Evolutionary conservation across 306 rosid genomes (phyloP).

Genomic region (Arachis stenosperma): DNA sequence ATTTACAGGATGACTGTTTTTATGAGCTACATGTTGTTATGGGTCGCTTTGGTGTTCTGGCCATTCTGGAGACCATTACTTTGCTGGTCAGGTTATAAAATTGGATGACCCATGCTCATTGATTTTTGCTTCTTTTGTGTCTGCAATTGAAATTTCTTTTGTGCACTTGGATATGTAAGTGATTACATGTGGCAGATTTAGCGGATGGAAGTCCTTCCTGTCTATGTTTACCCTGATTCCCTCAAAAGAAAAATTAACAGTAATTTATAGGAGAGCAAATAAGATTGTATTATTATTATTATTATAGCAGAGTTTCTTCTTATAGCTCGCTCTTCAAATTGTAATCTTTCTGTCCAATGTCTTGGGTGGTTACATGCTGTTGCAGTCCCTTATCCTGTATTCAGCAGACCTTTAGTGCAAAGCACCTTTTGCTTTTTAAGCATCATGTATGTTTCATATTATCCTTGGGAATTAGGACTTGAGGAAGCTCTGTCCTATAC

Average conservation of each 20-base stretch:
- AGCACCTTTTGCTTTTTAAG: slow-evolving; percentile 28
- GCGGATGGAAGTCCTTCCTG: slow-evolving; percentile 18
- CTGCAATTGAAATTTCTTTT: slow-evolving; percentile 18
- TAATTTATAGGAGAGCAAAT: background rate
- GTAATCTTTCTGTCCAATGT: slow-evolving; percentile 30
- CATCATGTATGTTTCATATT: slow-evolving; percentile 16
- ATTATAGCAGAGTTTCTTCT: slow-evolving; percentile 7
- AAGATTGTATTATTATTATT: slow-evolving; percentile 4
- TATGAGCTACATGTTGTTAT: slow-evolving; percentile 23
- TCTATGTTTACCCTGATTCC: background rate
- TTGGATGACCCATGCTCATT: slow-evolving; percentile 16
- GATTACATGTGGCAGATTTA: slow-evolving; percentile 28
- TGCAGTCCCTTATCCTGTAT: slow-evolving; percentile 17
- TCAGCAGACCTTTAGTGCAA: slow-evolving; percentile 29
- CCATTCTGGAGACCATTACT: slow-evolving; percentile 26
- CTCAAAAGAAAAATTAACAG: slow-evolving; percentile 5
- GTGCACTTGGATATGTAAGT: slow-evolving; percentile 9
- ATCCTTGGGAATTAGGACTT: slow-evolving; percentile 30
- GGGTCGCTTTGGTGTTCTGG: slow-evolving; percentile 25
- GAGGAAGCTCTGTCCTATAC: slow-evolving; percentile 29
- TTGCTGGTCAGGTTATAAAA: slow-evolving; percentile 26
- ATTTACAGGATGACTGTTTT: slow-evolving; percentile 9
- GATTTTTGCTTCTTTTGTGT: slow-evolving; percentile 11
- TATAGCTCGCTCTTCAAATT: slow-evolving; percentile 2
- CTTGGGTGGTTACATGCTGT: slow-evolving; percentile 27